These are phyloP conservation scores for Boletus subparvulus DNA, from an alignment of 768 basidiomycete genomes.

Conservation along the genomic window DNA sequence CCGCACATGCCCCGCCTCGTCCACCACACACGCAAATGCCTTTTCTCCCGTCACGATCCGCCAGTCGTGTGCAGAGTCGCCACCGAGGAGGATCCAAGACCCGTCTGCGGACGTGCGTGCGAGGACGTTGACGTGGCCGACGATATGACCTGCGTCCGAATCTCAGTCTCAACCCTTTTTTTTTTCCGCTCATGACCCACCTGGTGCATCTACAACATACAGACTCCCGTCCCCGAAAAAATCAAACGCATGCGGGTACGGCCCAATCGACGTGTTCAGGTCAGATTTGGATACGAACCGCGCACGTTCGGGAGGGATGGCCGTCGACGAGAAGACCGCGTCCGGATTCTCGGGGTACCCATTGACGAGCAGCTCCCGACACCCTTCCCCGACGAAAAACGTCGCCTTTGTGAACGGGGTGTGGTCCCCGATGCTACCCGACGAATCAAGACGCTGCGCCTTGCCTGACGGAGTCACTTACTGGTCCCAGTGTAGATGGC, in stretches of 20 bases:
- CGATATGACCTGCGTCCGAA: conserved; percentile 40
- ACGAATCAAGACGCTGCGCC: background rate
- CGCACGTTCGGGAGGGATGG: conserved; percentile 41
- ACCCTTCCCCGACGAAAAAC: conserved; percentile 48
- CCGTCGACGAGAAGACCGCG: conserved; percentile 30
- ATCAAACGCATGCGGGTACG: conserved; percentile 51
- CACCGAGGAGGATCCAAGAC: conserved; percentile 55
- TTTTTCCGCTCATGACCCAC: background rate
- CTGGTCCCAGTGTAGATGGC: conserved; percentile 57
- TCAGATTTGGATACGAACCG: conserved; percentile 36
- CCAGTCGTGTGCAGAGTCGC: conserved; percentile 58
- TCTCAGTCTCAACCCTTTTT: background rate
- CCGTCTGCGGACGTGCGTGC: conserved; percentile 54
- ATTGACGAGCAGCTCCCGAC: conserved; percentile 34
- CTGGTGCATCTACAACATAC: conserved; percentile 57
- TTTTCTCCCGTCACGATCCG: conserved; percentile 47
- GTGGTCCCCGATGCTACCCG: conserved; percentile 42
- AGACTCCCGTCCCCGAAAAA: conserved; percentile 58
- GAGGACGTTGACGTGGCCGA: conserved; percentile 54
- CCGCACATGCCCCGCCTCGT: conserved; percentile 26
- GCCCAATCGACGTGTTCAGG: conserved; percentile 43
- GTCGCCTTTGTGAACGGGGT: conserved; percentile 44
- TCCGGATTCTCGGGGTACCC: conserved; percentile 45
- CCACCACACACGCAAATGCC: conserved; percentile 33
- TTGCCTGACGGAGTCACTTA: conserved; percentile 7